phyloP scores from a whole-genome alignment of 2,329 filamentous ascomycete genomes.

The Meredithiella fracta region DNA sequence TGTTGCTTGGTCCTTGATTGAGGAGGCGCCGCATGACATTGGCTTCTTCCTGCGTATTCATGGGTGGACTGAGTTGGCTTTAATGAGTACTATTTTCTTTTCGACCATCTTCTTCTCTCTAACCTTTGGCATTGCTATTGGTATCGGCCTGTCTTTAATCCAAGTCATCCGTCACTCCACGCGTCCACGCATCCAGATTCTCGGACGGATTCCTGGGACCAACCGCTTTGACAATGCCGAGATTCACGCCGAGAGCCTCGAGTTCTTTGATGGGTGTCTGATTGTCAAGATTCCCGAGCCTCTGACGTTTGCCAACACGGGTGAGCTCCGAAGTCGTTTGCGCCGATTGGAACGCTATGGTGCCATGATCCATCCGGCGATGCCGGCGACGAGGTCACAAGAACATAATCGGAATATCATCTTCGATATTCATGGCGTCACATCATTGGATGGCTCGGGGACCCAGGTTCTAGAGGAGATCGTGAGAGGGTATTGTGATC shows the following conservation, averaged over 20 bases:
- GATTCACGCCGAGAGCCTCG: slow-evolving; percentile 52
- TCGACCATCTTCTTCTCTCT: slow-evolving; percentile 92
- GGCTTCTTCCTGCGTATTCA: slow-evolving; percentile 73
- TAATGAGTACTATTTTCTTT: slow-evolving; percentile 82
- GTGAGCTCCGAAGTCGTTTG: slow-evolving; percentile 71
- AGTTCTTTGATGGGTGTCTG: slow-evolving; percentile 80
- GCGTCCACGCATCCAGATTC: slow-evolving; percentile 84
- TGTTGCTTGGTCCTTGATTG: slow-evolving; percentile 83
- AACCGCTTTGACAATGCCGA: slow-evolving; percentile 76
- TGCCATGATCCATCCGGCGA: slow-evolving; percentile 71
- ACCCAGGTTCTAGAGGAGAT: slow-evolving; percentile 86
- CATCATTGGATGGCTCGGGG: slow-evolving; percentile 80
- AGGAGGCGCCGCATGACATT: slow-evolving; percentile 88
- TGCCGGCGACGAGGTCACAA: slow-evolving; percentile 60
- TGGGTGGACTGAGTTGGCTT: slow-evolving; percentile 67
- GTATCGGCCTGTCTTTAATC: slow-evolving; percentile 77
- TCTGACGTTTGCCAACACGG: slow-evolving; percentile 91
- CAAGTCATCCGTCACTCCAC: slow-evolving; percentile 84
- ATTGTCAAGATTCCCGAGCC: slow-evolving; percentile 98
- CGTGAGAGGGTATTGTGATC: slow-evolving; percentile 59
- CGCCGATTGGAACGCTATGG: slow-evolving; percentile 78
- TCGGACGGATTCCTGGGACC: slow-evolving; percentile 74
- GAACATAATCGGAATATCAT: slow-evolving; percentile 83
- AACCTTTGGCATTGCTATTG: slow-evolving; percentile 81
- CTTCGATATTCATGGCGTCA: slow-evolving; percentile 96